Conservation (phyloP, 768 basidiomycete species). For the Lyophyllum shimeji region DNA sequence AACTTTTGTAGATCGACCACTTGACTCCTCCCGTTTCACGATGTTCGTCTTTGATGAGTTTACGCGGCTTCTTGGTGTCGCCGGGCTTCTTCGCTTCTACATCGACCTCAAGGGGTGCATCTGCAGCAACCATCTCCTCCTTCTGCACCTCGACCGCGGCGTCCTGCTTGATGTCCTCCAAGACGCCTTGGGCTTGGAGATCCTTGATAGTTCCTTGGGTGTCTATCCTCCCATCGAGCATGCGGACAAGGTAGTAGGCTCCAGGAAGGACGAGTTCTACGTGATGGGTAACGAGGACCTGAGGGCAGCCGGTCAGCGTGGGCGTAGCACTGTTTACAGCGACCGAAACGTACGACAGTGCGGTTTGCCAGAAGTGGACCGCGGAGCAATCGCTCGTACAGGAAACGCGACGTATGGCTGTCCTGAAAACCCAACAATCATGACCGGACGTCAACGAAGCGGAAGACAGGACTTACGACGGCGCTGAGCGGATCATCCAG, state of each 20-base stretch:
- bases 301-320: neutral
- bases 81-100: constrained; percentile 25
- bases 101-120: constrained; percentile 19
- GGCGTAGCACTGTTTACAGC: too few relatives aligned
- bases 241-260: constrained; percentile 66
- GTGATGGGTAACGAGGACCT: constrained; percentile 78
- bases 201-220: constrained; percentile 66
- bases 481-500: constrained; percentile 83
- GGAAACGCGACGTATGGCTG: constrained; percentile 62
- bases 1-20: constrained; percentile 68
- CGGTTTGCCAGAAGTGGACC: constrained; percentile 67
- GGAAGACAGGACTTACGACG: constrained; percentile 49
- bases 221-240: constrained; percentile 78
- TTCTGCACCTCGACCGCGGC: constrained; percentile 48
- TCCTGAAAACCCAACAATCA: constrained; percentile 39
- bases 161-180: constrained; percentile 58
- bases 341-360: constrained; percentile 50
- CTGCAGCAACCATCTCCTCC: constrained; percentile 36
- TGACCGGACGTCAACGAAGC: neutral
- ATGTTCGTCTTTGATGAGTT: constrained; percentile 81
- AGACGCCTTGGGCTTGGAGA: constrained; percentile 55
- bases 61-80: constrained; percentile 60
- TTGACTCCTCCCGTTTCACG: constrained; percentile 80
- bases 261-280: constrained; percentile 79
- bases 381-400: constrained; percentile 63